These are phyloP conservation scores for Suillus alpinus DNA, from an alignment of 768 basidiomycete species.

Conservation along the genomic window DNA sequence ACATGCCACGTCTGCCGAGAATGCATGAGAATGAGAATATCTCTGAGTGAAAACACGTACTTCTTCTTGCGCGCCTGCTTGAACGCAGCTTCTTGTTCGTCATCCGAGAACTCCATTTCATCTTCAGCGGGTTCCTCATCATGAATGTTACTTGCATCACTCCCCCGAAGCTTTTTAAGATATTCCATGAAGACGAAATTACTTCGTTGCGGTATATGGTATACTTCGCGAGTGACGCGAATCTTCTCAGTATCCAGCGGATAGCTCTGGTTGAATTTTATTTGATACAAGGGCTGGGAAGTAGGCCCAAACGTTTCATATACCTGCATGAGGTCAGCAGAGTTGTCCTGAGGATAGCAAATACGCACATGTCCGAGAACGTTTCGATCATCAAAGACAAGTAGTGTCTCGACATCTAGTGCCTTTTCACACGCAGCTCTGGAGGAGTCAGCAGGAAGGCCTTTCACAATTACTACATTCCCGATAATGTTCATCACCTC, in stretches of 20 bases:
- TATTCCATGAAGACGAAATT: constrained; percentile 79
- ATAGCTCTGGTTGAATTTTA: constrained; percentile 71
- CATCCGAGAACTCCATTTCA: constrained; percentile 93
- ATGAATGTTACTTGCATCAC: constrained; percentile 91
- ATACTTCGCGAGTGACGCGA: constrained; percentile 61
- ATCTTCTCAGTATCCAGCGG: constrained; percentile 59
- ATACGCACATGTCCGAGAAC: constrained; percentile 85
- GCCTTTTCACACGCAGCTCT: constrained; percentile 56
- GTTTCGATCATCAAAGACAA: constrained; percentile 85
- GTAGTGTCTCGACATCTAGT: constrained; percentile 85
- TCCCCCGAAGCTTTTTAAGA: constrained; percentile 72
- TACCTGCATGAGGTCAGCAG: constrained; percentile 47
- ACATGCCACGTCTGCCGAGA: constrained; percentile 47
- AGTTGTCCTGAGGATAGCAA: constrained; percentile 1
- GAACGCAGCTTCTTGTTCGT: constrained; percentile 82
- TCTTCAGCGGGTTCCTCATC: constrained; percentile 92
- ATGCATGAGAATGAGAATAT: constrained; percentile 5
- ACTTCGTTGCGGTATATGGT: constrained; percentile 78
- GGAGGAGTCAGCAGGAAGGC: constrained; percentile 42
- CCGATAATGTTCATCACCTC: constrained; percentile 75
- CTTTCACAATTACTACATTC: constrained; percentile 71
- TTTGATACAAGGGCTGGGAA: constrained; percentile 82
- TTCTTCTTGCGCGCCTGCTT: constrained; percentile 58
- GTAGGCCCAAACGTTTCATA: constrained; percentile 97
- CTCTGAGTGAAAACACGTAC: constrained; percentile 34